phyloP scores from a whole-genome alignment of 202 grass and related monocot species.

The Setaria italica region DNA sequence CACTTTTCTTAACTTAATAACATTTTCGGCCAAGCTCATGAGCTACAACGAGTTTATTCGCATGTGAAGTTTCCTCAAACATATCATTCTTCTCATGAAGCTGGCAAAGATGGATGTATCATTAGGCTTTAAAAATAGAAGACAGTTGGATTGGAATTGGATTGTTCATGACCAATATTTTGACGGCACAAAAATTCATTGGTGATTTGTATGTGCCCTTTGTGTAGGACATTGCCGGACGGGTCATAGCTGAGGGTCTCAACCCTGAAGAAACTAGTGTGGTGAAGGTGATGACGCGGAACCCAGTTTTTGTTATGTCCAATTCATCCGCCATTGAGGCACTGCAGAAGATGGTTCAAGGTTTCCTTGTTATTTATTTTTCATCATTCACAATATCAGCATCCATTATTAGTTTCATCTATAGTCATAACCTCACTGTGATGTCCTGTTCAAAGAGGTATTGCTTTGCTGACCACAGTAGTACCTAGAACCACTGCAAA shows the following conservation, averaged over 20 bases:
- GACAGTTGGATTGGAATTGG: background rate
- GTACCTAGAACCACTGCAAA: background rate
- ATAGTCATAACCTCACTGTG: background rate
- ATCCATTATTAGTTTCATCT: background rate
- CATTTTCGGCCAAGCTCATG: no score
- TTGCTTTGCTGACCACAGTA: background rate
- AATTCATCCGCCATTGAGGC: conserved; percentile 66
- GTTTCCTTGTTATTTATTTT: conserved; percentile 35
- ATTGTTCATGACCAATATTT: background rate
- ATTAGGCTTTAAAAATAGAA: background rate
- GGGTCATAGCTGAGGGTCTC: conserved; percentile 71
- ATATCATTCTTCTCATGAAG: background rate
- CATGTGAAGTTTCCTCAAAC: background rate
- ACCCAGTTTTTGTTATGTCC: conserved; percentile 74
- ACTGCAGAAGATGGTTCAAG: conserved; percentile 94
- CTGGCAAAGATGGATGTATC: background rate
- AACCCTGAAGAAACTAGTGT: conserved; percentile 59
- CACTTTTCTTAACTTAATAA: background rate
- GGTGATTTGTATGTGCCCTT: background rate
- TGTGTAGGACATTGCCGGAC: conserved; percentile 63
- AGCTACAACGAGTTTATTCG: background rate
- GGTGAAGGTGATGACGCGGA: conserved; percentile 70
- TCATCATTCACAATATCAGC: background rate
- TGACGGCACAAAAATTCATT: background rate
- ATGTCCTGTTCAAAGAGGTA: background rate